Evolutionary conservation across 73 alveolate species (phyloP).

Genomic region (Effrenium voratum): DNA sequence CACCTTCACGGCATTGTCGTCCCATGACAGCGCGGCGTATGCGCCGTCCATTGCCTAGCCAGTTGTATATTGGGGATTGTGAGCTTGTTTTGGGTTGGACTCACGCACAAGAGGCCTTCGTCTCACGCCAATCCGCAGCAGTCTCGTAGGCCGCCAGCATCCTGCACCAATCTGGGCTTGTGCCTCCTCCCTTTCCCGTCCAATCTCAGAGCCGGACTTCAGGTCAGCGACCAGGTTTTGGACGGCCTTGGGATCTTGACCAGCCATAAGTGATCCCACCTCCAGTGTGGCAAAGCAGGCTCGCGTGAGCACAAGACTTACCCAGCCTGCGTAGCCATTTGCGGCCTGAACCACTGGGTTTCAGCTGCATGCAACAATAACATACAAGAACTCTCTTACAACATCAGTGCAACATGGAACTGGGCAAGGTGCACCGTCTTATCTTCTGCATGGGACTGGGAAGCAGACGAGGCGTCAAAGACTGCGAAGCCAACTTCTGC

Average conservation of each 20-base stretch:
- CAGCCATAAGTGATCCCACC: slow-evolving; percentile 47
- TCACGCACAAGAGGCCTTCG: slow-evolving; percentile 33
- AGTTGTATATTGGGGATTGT: neutral
- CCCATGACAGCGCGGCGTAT: slow-evolving; percentile 84
- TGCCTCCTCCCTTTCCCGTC: neutral
- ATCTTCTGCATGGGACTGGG: too few relatives aligned
- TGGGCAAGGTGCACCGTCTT: too few relatives aligned
- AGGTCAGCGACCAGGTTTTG: slow-evolving; percentile 61
- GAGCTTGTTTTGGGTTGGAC: neutral
- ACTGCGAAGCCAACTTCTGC: too few relatives aligned
- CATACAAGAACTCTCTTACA: neutral
- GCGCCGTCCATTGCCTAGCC: slow-evolving; percentile 90
- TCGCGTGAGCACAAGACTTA: neutral
- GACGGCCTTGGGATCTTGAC: slow-evolving; percentile 90
- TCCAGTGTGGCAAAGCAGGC: neutral
- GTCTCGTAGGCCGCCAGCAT: slow-evolving; percentile 80
- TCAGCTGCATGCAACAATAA: neutral
- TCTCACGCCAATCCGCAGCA: slow-evolving; percentile 92
- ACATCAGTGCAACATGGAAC: neutral
- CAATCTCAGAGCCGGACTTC: slow-evolving; percentile 13
- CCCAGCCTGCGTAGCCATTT: slow-evolving; percentile 40
- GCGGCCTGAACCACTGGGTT: neutral
- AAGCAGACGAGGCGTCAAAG: too few relatives aligned
- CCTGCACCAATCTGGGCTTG: neutral
- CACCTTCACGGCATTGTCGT: slow-evolving; percentile 75